Base-by-base conservation (phyloP, 495 filamentous ascomycete species). In the Parathielavia hyrcaniae region DNA sequence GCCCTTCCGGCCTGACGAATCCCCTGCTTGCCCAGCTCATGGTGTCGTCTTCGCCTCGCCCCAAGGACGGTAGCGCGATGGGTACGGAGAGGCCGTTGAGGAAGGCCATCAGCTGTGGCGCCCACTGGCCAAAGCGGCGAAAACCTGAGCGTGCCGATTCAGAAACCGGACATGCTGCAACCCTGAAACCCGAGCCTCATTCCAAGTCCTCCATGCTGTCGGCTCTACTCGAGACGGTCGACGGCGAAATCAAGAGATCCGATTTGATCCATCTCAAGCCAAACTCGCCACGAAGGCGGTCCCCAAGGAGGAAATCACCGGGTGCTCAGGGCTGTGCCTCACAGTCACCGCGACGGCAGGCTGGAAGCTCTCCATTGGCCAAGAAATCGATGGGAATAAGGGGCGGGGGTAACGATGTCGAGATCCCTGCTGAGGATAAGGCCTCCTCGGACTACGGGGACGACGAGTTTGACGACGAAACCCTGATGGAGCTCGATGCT, bases 71-170 rank as follows among this genome's bases (percentile, higher is more conserved):
- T 34, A 75, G 70, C 16, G 73, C 71, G 23, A 70, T 73, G 30
- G 73, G 75, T 54, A 74, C 76, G 36, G 78, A 77, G 20, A 76
- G 79, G 45, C 75, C 79, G 0, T 66, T 90, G 52, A 78, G 84
- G 65, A 83, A 87, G 56, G 79, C 86, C 0, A 77, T 83, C 23
- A 95, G 90, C 69, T 95, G 83, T 66, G 89, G 87, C 41, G 83
- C 71, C 32, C 79, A 83, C 62, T 86, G 82, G 77, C 82, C 83
- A 11, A 87, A 86, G 67, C 73, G 82, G 45, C 73, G 83, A 38
- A 77, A 71, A 59, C 73, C 70, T 1, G 71, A 75, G 30, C 66
- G 68, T n/a, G 39, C 63, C 1, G 58, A 65, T 20, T 57, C 49
- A 0, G 63, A 61, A 36, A 50, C 57, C 2, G 59, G 34, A 16